Evolutionary conservation across 2,329 filamentous ascomycete genomes (phyloP).

Genomic region (Verticillium nonalfalfae): DNA sequence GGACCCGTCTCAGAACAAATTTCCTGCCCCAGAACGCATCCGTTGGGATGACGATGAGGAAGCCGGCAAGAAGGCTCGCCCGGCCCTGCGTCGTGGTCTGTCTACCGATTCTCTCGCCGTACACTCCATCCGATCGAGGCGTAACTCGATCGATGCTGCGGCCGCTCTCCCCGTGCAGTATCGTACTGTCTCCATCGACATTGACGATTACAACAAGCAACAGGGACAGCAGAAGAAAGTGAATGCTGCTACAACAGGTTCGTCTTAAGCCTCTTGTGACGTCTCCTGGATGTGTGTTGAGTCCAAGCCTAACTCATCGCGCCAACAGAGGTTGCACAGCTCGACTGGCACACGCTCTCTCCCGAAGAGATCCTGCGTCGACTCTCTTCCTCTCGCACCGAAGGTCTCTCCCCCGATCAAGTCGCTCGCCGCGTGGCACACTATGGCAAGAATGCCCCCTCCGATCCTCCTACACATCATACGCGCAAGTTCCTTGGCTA

Average conservation of each 20-base stretch:
- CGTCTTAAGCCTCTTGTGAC: background rate
- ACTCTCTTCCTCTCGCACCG: conserved; percentile 46
- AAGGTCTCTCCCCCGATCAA: conserved; percentile 56
- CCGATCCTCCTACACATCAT: conserved; percentile 56
- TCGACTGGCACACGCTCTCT: conserved; percentile 63
- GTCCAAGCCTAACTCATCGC: conserved; percentile 3
- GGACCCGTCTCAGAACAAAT: conserved; percentile 19
- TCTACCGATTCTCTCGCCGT: conserved; percentile 34
- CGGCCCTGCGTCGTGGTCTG: conserved; percentile 14
- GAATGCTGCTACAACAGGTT: conserved; percentile 39
- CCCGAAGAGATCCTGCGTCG: conserved; percentile 52
- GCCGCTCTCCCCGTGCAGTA: conserved; percentile 46
- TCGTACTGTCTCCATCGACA: conserved; percentile 45
- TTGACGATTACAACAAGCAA: conserved; percentile 40
- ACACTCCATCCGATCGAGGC: conserved; percentile 27
- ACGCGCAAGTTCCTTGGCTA: conserved; percentile 57
- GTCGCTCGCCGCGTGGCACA: conserved; percentile 46
- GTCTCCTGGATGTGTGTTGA: too few species aligned
- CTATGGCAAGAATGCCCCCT: conserved; percentile 62
- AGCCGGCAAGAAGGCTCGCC: conserved; percentile 11
- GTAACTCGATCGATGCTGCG: conserved; percentile 30
- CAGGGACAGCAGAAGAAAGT: conserved; percentile 29
- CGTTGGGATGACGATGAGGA: conserved; percentile 31
- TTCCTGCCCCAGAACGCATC: conserved; percentile 18
- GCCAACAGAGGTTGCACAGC: conserved; percentile 47